These are phyloP conservation scores for Rhizopus sp. DNA, from an alignment of 371 early-diverging fungal species.

Conservation along the genomic window DNA sequence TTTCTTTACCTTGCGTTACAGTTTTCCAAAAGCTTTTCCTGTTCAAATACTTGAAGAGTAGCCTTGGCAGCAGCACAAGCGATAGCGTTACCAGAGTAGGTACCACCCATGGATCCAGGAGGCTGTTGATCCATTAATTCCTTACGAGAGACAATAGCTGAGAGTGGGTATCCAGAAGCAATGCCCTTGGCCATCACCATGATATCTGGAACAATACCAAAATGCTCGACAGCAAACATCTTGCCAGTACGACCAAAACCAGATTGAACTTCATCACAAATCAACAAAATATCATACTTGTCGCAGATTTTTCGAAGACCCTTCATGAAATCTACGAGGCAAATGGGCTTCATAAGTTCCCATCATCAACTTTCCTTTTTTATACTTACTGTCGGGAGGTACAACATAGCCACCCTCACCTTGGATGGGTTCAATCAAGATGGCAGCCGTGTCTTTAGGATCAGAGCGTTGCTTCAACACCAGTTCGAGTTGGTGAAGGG, in stretches of 20 bases:
- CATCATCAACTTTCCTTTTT: neutral
- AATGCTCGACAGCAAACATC: conserved; percentile 54
- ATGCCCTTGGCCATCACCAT: conserved; percentile 61
- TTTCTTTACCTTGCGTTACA: conserved; percentile 30
- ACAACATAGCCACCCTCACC: conserved; percentile 86
- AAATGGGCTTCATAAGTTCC: neutral
- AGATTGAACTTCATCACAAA: conserved; percentile 45
- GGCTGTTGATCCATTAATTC: conserved; percentile 51
- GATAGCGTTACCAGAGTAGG: conserved; percentile 54
- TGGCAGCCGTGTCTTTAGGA: conserved; percentile 65
- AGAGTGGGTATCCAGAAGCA: conserved; percentile 56
- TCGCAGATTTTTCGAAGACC: conserved; percentile 64
- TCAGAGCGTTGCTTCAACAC: conserved; percentile 53
- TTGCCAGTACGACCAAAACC: conserved; percentile 45
- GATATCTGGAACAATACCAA: conserved; percentile 49
- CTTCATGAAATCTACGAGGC: conserved; percentile 54
- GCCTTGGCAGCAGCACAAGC: conserved; percentile 57
- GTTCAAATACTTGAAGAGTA: conserved; percentile 44
- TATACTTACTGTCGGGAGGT: conserved; percentile 56
- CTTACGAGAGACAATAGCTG: conserved; percentile 45
- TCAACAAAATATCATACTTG: conserved; percentile 46
- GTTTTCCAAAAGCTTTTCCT: conserved; percentile 48
- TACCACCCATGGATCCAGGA: conserved; percentile 56
- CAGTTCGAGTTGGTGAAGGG: conserved; percentile 50
- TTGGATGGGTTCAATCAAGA: conserved; percentile 81